These are phyloP conservation scores for Gelatoporia subvermispora DNA, from an alignment of 768 basidiomycete genomes.

Conservation along the genomic window DNA sequence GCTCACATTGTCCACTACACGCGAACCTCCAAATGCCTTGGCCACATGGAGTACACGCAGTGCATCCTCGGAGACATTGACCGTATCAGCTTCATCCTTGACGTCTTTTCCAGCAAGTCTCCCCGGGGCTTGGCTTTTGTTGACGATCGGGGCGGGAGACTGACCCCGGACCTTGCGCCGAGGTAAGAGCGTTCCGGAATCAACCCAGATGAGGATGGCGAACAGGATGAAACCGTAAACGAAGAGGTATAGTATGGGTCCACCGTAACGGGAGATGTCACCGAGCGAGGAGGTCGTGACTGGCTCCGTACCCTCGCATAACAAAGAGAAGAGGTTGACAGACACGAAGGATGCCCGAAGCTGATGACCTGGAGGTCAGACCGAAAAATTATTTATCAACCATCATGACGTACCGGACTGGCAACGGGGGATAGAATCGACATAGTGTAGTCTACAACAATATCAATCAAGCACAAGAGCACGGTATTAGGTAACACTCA, in stretches of 20 bases:
- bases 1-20: slow-evolving; percentile 70
- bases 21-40: slow-evolving; percentile 45
- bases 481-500: slow-evolving; percentile 26
- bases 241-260: slow-evolving; percentile 72
- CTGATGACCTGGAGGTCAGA: slow-evolving; percentile 26
- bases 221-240: slow-evolving; percentile 55
- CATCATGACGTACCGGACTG: slow-evolving; percentile 48
- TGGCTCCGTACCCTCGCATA: slow-evolving; percentile 52
- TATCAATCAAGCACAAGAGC: neutral
- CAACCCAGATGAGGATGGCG: slow-evolving; percentile 61
- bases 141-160: neutral
- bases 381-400: neutral
- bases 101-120: slow-evolving; percentile 39
- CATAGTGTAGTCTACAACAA: slow-evolving; percentile 51
- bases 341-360: slow-evolving; percentile 69
- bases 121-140: neutral
- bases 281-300: slow-evolving; percentile 46
- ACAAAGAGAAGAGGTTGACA: slow-evolving; percentile 69
- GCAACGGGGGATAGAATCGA: slow-evolving; percentile 67
- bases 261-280: slow-evolving; percentile 57
- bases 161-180: slow-evolving; percentile 28
- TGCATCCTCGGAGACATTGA: slow-evolving; percentile 45
- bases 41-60: slow-evolving; percentile 60
- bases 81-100: slow-evolving; percentile 44
- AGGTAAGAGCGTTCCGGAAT: slow-evolving; percentile 57